Percentiles rank a stretch among this genome's conserved stretches.
These are phyloP conservation scores for Ichthyophthirius multifiliis DNA, from an alignment of 169 alveolate species.

Conservation along the genomic window DNA sequence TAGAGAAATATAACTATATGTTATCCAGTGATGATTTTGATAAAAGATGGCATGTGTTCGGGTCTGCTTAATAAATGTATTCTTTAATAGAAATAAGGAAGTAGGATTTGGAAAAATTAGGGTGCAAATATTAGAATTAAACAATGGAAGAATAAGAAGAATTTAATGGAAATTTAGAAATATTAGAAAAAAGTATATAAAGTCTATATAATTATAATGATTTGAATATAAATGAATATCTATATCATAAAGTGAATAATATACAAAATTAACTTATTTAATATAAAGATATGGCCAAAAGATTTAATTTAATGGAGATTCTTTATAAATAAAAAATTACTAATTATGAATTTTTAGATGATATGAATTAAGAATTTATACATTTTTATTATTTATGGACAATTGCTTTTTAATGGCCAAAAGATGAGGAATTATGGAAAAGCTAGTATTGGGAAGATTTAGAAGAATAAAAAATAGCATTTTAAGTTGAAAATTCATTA, in stretches of 20 bases:
- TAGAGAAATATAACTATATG: constrained; percentile 82
- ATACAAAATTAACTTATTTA: constrained; percentile 74
- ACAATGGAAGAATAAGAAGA: constrained; percentile 68
- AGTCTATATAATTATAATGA: constrained; percentile 66
- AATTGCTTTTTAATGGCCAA: constrained; percentile 87
- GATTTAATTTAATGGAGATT: constrained; percentile 75
- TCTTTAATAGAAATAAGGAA: constrained; percentile 76
- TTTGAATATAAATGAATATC: constrained; percentile 64
- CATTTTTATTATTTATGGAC: constrained; percentile 91
- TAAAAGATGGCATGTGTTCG: constrained; percentile 86
- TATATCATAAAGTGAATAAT: constrained; percentile 62
- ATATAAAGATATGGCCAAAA: constrained; percentile 63
- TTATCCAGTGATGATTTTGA: constrained; percentile 82
- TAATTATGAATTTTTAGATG: constrained; percentile 70
- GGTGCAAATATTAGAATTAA: constrained; percentile 73
- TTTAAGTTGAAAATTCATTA: constrained; percentile 68
- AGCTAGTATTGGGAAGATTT: constrained; percentile 84
- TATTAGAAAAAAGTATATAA: constrained; percentile 62
- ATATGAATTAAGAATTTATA: constrained; percentile 82
- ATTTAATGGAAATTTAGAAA: constrained; percentile 67
- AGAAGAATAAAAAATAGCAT: constrained; percentile 85
- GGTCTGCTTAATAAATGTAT: constrained; percentile 82
- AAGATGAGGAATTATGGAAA: constrained; percentile 80
- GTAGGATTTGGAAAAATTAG: constrained; percentile 79
- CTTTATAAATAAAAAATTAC: constrained; percentile 72